phyloP scores from a whole-genome alignment of 768 basidiomycete genomes.

The Astraeus odoratus region DNA sequence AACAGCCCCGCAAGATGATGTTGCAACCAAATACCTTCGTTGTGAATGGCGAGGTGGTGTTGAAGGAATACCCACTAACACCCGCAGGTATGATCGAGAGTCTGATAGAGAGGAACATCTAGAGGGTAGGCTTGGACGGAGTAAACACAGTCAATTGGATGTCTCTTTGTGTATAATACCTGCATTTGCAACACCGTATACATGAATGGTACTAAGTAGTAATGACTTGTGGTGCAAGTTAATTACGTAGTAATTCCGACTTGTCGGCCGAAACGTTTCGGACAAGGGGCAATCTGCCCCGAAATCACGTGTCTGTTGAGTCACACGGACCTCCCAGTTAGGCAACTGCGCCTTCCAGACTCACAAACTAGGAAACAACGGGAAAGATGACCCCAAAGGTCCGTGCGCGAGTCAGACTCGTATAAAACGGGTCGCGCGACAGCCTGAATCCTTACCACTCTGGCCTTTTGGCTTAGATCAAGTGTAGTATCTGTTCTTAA shows the following conservation, averaged over 20 bases:
- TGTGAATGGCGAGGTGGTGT: slow-evolving; percentile 55
- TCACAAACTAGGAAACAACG: neutral
- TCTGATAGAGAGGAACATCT: slow-evolving; percentile 67
- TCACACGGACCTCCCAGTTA: no score
- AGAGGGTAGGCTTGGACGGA: neutral
- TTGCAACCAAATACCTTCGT: slow-evolving; percentile 78
- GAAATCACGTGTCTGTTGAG: no score
- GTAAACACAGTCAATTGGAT: neutral
- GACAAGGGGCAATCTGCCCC: no score
- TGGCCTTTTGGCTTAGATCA: slow-evolving; percentile 45
- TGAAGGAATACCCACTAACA: slow-evolving; percentile 77
- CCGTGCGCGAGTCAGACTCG: neutral
- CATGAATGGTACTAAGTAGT: no score
- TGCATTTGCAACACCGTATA: neutral
- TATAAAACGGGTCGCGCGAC: neutral
- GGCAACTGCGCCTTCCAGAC: neutral
- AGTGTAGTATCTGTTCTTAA: slow-evolving; percentile 77
- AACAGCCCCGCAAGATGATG: slow-evolving; percentile 82
- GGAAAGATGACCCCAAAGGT: neutral
- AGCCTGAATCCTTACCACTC: slow-evolving; percentile 25
- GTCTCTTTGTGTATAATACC: neutral
- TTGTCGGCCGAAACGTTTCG: no score
- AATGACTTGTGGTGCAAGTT: no score
- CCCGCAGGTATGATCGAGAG: slow-evolving; percentile 72
- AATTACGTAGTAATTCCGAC: no score